Conservation (phyloP, 164 flowering plant genomes). For the Umbilicus rupestris region DNA sequence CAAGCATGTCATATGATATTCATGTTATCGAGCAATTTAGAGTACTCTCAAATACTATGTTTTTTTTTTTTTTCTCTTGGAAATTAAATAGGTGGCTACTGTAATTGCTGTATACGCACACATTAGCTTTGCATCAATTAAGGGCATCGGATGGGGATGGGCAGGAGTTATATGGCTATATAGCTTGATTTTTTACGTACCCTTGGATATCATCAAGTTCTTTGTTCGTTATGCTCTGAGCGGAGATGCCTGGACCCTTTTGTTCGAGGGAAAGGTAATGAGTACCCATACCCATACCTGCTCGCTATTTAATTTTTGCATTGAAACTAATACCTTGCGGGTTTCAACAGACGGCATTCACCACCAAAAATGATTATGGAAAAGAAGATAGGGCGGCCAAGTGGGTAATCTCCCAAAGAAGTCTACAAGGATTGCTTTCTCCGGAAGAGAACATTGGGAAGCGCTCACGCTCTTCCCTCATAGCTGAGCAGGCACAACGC, state of each 20-base stretch:
- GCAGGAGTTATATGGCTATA: constrained; percentile 80
- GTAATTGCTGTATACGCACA: constrained; percentile 67
- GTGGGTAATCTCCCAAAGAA: constrained; percentile 67
- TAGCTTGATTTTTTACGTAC: constrained; percentile 59
- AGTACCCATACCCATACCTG: constrained; percentile 1
- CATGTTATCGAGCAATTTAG: background rate
- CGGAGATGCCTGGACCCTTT: constrained; percentile 79
- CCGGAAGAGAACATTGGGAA: constrained; percentile 39
- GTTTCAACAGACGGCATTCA: constrained; percentile 60
- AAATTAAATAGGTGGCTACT: constrained; percentile 64
- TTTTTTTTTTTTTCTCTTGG: background rate
- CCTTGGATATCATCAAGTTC: constrained; percentile 72
- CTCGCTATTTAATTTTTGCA: background rate
- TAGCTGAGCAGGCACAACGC: constrained; percentile 69
- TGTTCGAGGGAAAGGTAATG: constrained; percentile 66
- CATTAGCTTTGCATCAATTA: constrained; percentile 58
- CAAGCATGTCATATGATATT: background rate
- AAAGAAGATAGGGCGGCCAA: constrained; percentile 70
- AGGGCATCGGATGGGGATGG: constrained; percentile 87
- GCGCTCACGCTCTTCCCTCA: constrained; percentile 46
- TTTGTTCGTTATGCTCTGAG: constrained; percentile 58
- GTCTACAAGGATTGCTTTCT: constrained; percentile 46
- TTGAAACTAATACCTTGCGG: background rate
- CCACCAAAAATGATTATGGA: constrained; percentile 70
- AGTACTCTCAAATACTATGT: background rate